These are phyloP conservation scores for Podila horticola DNA, from an alignment of 192 early-diverging fungal genomes.

Conservation along the genomic window DNA sequence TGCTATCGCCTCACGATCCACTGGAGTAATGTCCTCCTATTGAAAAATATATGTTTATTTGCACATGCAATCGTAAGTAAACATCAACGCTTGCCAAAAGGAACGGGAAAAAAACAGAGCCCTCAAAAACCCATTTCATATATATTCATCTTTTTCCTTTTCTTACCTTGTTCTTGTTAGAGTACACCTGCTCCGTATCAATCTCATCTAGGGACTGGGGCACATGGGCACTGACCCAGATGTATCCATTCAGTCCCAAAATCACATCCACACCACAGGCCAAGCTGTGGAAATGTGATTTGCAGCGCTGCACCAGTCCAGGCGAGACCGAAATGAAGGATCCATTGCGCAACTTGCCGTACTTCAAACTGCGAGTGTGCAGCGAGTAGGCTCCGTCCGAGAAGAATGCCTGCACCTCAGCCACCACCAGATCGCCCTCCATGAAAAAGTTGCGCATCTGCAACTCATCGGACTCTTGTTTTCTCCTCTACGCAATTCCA, in stretches of 20 bases:
- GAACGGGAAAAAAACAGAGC: too few species aligned
- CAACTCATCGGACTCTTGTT: slow-evolving; percentile 95
- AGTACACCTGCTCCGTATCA: slow-evolving; percentile 88
- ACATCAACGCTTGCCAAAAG: too few species aligned
- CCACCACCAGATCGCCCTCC: slow-evolving; percentile 95
- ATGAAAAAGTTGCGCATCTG: slow-evolving; percentile 96
- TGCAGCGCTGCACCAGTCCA: slow-evolving; percentile 88
- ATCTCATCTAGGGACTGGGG: slow-evolving; percentile 68
- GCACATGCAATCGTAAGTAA: too few species aligned
- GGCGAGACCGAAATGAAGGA: slow-evolving; percentile 90
- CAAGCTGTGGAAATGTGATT: slow-evolving; percentile 94
- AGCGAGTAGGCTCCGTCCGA: slow-evolving; percentile 87
- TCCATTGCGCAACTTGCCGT: slow-evolving; percentile 83
- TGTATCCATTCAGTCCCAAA: slow-evolving; percentile 96
- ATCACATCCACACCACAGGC: slow-evolving; percentile 93
- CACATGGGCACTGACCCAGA: slow-evolving; percentile 89
- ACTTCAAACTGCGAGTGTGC: slow-evolving; percentile 91
- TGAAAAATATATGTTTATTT: background rate
- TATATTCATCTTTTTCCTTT: slow-evolving; percentile 4
- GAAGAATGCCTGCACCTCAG: slow-evolving; percentile 89
- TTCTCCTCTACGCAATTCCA: slow-evolving; percentile 71
- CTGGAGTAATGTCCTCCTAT: slow-evolving; percentile 69
- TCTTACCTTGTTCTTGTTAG: slow-evolving; percentile 87
- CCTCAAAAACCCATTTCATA: background rate
- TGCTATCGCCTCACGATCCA: slow-evolving; percentile 86